phyloP scores from a whole-genome alignment of 768 basidiomycete species.

The Cyclocybe cylindracea region DNA sequence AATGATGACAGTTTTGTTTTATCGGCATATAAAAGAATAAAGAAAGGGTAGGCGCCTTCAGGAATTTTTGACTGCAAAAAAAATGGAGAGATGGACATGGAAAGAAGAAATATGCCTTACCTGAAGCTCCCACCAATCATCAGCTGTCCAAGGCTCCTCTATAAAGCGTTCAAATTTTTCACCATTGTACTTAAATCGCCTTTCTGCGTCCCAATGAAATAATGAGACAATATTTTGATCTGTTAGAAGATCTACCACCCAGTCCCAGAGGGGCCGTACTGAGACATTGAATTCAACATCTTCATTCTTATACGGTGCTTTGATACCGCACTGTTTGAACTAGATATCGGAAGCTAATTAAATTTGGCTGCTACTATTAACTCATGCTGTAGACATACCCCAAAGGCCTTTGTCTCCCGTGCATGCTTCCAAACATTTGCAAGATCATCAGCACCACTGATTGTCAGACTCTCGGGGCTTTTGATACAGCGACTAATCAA shows the following conservation, averaged over 20 bases:
- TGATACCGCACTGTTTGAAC: slow-evolving; percentile 3
- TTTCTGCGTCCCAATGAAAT: slow-evolving; percentile 19
- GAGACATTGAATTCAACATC: slow-evolving; percentile 1
- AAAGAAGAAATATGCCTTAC: slow-evolving; percentile 18
- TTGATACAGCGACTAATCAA: neutral
- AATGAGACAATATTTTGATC: slow-evolving; percentile 18
- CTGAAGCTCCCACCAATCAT: slow-evolving; percentile 37
- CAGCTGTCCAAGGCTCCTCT: slow-evolving; percentile 38
- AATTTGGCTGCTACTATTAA: neutral
- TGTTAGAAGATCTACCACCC: slow-evolving; percentile 20
- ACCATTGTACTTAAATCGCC: slow-evolving; percentile 21
- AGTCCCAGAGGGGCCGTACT: slow-evolving; percentile 4
- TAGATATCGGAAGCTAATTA: slow-evolving; percentile 5
- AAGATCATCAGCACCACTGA: neutral
- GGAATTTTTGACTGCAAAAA: slow-evolving; percentile 1
- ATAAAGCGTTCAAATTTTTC: slow-evolving; percentile 27
- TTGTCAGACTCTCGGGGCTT: neutral
- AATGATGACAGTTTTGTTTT: too few relatives aligned
- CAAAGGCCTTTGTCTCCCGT: too few relatives aligned
- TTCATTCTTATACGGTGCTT: slow-evolving; percentile 3
- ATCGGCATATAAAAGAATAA: too few relatives aligned
- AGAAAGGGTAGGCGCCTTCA: too few relatives aligned
- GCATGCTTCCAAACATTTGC: neutral
- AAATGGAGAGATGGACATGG: neutral
- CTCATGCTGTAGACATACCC: too few relatives aligned